These are phyloP conservation scores for Parascedosporium putredinis DNA, from an alignment of 2,329 filamentous ascomycete genomes.

Conservation along the genomic window DNA sequence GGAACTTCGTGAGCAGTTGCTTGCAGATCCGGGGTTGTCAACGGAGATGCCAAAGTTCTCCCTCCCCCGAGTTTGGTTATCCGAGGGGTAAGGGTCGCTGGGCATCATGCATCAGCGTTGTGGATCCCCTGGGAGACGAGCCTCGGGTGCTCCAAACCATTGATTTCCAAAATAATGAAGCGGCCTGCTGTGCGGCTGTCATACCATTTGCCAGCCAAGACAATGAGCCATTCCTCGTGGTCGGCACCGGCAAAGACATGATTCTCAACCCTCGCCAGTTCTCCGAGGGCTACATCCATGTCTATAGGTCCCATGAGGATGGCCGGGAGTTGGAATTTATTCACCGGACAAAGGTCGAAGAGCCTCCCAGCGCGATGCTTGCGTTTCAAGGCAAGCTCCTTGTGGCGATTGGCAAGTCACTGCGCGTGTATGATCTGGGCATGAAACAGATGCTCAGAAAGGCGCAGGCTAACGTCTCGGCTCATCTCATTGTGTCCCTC, in stretches of 20 bases:
- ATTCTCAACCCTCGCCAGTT: conserved; percentile 65
- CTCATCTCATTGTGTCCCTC: conserved; percentile 77
- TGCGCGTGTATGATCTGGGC: conserved; percentile 87
- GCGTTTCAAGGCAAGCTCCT: conserved; percentile 84
- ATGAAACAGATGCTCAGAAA: conserved; percentile 90
- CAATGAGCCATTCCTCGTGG: conserved; percentile 80
- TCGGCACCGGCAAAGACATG: conserved; percentile 90
- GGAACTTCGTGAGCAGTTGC: conserved; percentile 62
- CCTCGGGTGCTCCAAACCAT: conserved; percentile 59
- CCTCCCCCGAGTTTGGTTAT: conserved; percentile 80
- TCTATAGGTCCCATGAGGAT: conserved; percentile 80
- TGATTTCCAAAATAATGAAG: conserved; percentile 81
- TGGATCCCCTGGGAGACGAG: conserved; percentile 64
- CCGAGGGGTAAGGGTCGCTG: conserved; percentile 75
- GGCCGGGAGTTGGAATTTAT: conserved; percentile 89
- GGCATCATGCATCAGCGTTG: conserved; percentile 89
- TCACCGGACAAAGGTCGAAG: conserved; percentile 88
- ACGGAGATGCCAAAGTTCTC: conserved; percentile 60
- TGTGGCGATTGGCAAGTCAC: conserved; percentile 70
- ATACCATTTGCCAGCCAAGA: conserved; percentile 84
- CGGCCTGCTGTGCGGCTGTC: conserved; percentile 74
- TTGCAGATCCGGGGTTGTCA: conserved; percentile 61
- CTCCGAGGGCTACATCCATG: conserved; percentile 74
- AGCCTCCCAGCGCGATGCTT: conserved; percentile 82
- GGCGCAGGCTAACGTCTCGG: conserved; percentile 67